Evolutionary conservation across 768 basidiomycete species (phyloP).

Genomic region (Lentinula sp.): DNA sequence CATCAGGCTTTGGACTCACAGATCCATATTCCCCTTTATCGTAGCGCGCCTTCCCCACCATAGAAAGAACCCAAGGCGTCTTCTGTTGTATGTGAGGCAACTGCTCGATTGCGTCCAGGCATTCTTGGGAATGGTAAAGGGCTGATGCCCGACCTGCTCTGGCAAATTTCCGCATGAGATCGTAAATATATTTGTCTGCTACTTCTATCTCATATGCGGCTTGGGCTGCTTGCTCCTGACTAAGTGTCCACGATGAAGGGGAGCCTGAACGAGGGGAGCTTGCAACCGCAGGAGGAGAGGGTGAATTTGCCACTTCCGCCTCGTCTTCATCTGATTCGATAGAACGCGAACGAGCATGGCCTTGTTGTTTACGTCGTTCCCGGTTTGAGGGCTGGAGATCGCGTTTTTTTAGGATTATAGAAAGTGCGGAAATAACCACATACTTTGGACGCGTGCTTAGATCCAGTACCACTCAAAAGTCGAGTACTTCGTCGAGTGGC

Average conservation of each 20-base stretch:
- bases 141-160: constrained; percentile 71
- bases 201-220: constrained; percentile 65
- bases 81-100: constrained; percentile 70
- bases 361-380: constrained; percentile 54
- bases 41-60: constrained; percentile 85
- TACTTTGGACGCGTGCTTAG: constrained; percentile 59
- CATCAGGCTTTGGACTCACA: constrained; percentile 46
- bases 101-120: constrained; percentile 69
- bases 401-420: background rate
- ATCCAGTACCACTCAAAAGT: constrained; percentile 44
- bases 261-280: constrained; percentile 60
- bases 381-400: constrained; percentile 26
- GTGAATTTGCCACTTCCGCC: constrained; percentile 55
- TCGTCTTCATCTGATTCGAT: constrained; percentile 72
- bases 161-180: constrained; percentile 77
- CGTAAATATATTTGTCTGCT: constrained; percentile 81
- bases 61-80: constrained; percentile 71
- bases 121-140: constrained; percentile 69
- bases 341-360: constrained; percentile 53
- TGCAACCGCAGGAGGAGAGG: constrained; percentile 53
- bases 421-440: background rate
- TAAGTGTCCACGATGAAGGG: constrained; percentile 58
- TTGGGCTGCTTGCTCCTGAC: constrained; percentile 66
- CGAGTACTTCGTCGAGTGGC: constrained; percentile 71
- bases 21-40: constrained; percentile 85